phyloP scores from a whole-genome alignment of 495 filamentous ascomycete genomes.

The Penicillium silybi region DNA sequence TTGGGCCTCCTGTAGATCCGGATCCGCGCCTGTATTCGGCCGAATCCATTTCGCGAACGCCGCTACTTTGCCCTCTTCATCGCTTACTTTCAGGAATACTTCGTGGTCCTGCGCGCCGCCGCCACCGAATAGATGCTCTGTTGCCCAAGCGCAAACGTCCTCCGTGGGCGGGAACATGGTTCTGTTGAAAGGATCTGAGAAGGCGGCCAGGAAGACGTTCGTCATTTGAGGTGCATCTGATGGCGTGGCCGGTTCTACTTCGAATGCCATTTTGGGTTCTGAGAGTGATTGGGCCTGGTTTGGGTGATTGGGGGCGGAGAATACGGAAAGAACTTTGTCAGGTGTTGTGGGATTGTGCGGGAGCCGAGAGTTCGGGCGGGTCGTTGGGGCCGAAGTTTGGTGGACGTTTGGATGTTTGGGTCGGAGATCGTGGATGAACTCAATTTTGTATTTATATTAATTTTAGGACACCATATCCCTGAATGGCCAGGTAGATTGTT shows the following conservation, averaged over 20 bases:
- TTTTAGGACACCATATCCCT: neutral
- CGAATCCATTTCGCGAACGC: constrained; percentile 27
- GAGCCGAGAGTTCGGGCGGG: neutral
- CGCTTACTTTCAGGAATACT: constrained; percentile 16
- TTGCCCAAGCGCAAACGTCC: constrained; percentile 22
- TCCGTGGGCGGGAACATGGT: constrained; percentile 25
- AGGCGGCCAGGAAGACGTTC: constrained; percentile 19
- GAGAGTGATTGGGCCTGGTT: neutral
- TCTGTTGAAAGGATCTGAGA: constrained; percentile 17
- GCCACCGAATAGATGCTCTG: neutral
- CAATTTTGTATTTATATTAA: neutral
- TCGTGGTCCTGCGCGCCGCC: neutral
- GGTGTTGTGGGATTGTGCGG: neutral
- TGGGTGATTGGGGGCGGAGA: neutral
- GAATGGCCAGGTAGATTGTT: no score
- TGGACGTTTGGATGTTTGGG: neutral
- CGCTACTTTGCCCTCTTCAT: constrained; percentile 6
- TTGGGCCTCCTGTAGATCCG: constrained; percentile 1
- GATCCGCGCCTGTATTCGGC: constrained; percentile 7
- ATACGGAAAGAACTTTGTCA: neutral
- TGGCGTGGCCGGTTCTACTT: constrained; percentile 9
- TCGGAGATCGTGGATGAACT: neutral
- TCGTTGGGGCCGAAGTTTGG: neutral
- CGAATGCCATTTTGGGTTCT: constrained; percentile 14
- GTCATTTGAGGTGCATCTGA: constrained; percentile 15